Evolutionary conservation across 73 alveolate species (phyloP), one percentile per base, ranked within the genome.

Genomic region (Paramecium sonneborni): DNA sequence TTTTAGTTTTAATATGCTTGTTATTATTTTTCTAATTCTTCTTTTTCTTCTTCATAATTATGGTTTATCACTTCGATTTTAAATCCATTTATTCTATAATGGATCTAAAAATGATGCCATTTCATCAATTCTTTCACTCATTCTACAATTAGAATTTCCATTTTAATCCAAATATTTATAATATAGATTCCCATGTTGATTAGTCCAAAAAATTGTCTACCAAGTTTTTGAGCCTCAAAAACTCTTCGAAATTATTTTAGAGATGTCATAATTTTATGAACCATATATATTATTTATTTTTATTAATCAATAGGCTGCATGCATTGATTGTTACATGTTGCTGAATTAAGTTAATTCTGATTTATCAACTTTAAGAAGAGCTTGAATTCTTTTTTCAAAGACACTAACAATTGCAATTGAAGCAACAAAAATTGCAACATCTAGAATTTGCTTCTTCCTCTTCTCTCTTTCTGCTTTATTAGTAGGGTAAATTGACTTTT

Each of bases 261-360:
- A 44, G 90, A 43, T n/a, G 90, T 37, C 55, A 79, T 23, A 30
- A 79, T 39, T 79, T 79, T 79, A 30, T 76, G 69, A 79, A 79
- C 41, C 90, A 79, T 79, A 79, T 72, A 72, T 72, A 28, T 52
- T 52, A 52, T 52, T 52, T 52, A 52, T 72, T 28, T 72, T 28
- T 72, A 35, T 72, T 79, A 41, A 41, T 79, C 90, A 79, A 43
- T 43, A 43, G 41, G 76, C 90, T 39, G 44, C 38, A 18, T 79
- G 90, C 74, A 79, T 43, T 23, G 70, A 44, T 44, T 79, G 72
- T 15, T 79, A 43, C 69, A 79, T 46, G 41, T 39, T 43, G 69
- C 76, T 79, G 55, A 79, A 79, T 79, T 79, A 34, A 46, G 90
- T 46, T 79, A 79, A 44, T 39, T 79, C 90, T 79, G 90, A 79